Conservation (phyloP, 176 grass and related monocot species). For the Eleusine indica region DNA sequence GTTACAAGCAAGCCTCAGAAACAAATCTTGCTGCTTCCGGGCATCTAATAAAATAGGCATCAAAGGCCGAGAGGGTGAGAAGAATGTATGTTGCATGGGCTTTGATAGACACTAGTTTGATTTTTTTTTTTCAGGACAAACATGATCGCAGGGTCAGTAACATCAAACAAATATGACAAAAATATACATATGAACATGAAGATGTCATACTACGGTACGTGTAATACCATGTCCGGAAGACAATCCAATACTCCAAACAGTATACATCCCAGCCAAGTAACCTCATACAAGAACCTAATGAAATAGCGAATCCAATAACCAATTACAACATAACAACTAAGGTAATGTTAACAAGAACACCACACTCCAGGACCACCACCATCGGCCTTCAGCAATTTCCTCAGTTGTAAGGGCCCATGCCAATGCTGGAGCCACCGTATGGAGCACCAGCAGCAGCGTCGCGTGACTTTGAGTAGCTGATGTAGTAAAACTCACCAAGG, state of each 20-base stretch:
- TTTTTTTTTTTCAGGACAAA: too few species aligned
- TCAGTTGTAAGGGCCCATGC: constrained; percentile 76
- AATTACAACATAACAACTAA: constrained; percentile 56
- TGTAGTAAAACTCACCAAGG: constrained; percentile 83
- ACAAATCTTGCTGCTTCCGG: too few species aligned
- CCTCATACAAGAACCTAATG: constrained; percentile 38
- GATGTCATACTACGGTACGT: constrained; percentile 18
- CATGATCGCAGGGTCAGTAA: neutral
- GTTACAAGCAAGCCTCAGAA: too few species aligned
- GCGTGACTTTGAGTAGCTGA: constrained; percentile 60
- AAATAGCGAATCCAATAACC: constrained; percentile 38
- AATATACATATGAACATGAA: constrained; percentile 18
- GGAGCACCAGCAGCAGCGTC: constrained; percentile 50
- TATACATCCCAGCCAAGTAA: constrained; percentile 40
- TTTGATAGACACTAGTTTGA: too few species aligned
- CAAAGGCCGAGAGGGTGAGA: too few species aligned
- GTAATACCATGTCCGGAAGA: constrained; percentile 39
- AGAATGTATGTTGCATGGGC: too few species aligned
- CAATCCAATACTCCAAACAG: constrained; percentile 45
- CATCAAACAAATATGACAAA: neutral
- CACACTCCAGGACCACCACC: neutral
- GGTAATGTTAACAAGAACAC: constrained; percentile 47
- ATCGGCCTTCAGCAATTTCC: constrained; percentile 32
- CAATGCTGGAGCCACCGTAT: constrained; percentile 59
- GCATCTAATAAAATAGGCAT: too few species aligned